These are phyloP conservation scores for Corymbia maculata DNA, from an alignment of 345 rosid species.

Conservation along the genomic window DNA sequence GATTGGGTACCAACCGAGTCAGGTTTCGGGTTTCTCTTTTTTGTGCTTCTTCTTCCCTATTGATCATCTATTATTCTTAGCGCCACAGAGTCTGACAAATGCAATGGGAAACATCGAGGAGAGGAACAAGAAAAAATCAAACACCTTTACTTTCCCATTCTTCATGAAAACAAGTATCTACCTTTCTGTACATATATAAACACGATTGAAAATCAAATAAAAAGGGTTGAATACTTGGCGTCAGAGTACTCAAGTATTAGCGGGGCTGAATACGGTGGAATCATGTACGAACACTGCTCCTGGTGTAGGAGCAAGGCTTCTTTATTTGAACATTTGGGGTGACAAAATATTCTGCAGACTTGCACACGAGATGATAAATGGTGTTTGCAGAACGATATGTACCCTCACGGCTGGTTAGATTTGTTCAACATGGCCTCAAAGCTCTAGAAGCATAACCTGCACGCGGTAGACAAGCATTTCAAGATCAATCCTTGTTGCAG, in stretches of 20 bases:
- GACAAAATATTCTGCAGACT: not conserved
- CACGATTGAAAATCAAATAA: not conserved
- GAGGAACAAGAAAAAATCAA: not conserved
- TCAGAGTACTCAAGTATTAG: no score
- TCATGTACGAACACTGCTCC: not conserved
- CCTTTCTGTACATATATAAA: not conserved
- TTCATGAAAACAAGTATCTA: not conserved
- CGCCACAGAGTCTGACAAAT: not conserved
- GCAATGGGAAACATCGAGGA: not conserved
- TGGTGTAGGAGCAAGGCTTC: not conserved
- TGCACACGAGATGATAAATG: not conserved
- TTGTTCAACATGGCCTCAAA: conserved; percentile 60
- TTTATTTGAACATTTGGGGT: not conserved
- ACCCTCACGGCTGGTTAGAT: conserved; percentile 28
- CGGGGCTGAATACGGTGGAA: not conserved
- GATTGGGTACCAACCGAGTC: no score
- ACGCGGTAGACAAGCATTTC: not conserved
- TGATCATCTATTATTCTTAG: not conserved
- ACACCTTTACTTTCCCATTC: not conserved
- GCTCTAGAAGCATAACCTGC: conserved; percentile 41
- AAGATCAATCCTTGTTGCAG: no score
- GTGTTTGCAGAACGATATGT: conserved; percentile 50
- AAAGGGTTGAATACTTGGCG: not conserved
- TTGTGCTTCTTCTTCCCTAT: not conserved
- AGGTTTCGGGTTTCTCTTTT: no score